Evolutionary conservation across 768 basidiomycete genomes (phyloP), one percentile per base, ranked within the genome.

Genomic region (Naganishia kalamii): DNA sequence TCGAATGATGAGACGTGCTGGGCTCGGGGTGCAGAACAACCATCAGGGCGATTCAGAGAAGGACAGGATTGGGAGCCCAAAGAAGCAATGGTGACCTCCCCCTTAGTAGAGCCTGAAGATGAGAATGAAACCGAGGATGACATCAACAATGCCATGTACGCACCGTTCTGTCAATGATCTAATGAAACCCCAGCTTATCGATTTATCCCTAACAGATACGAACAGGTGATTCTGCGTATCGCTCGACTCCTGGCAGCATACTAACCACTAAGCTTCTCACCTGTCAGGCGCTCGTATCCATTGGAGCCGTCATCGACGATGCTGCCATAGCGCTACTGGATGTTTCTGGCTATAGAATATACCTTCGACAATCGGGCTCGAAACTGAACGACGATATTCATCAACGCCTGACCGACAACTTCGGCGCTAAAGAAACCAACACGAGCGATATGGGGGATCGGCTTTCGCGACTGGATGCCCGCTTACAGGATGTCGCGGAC

Each of bases 311-410:
- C 1, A 60, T 77, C 12, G 68, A 66, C 4, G 74, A 73, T 4
- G 71, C 74, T 47, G 68, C 71, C 0, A 69, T 77, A 1, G 70
- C 65, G 17, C 66, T 75, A 2, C 59, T 77, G 21, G 65, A 70
- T 25, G 57, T 73, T 44, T 71, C 71, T n/a, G 70, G 75, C 23
- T 77, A 70, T 37, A 69, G 74, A 21, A 62, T 77, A 8, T 77
- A 66, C 54, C 70, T 74, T 5, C 61, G 41, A 37, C 65, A 60
- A 27, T 17, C 29, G 23, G 54, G 33, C 5, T 41, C 43, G 23
- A 47, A 29, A 6, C 48, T 23, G 62, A 69, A 21, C 33, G 44
- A 32, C 57, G 63, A 51, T 2, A 32, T 52, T 23, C 62, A 25
- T 47, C 60, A 49, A 44, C 35, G 40, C 54, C 54, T 62, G 47